A percentile compares a stretch with the other conserved stretches of the same genome.
phyloP scores from a whole-genome alignment of 805 yeast species.

The Teunomyces gatunensis region DNA sequence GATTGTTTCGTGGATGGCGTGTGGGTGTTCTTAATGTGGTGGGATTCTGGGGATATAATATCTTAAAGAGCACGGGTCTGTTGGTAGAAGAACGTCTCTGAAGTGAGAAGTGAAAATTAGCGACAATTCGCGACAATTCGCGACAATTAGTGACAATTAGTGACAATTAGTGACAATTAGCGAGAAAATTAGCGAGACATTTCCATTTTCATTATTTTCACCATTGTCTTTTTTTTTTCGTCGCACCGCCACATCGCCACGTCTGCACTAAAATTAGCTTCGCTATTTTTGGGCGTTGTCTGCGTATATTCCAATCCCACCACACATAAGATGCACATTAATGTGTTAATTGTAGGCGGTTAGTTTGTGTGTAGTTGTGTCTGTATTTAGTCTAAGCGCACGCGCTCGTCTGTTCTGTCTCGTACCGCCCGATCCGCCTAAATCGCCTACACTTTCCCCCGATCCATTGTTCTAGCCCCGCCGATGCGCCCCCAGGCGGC shows the following conservation, averaged over 20 bases:
- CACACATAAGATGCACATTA: too few relatives aligned
- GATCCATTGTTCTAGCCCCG: neutral
- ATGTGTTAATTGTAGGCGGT: too few relatives aligned
- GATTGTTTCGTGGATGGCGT: conserved; percentile 85
- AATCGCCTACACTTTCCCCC: neutral
- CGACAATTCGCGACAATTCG: too few relatives aligned
- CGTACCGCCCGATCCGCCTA: neutral
- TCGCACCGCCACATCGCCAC: too few relatives aligned
- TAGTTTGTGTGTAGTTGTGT: too few relatives aligned
- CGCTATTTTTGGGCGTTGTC: too few relatives aligned
- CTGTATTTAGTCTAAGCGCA: too few relatives aligned
- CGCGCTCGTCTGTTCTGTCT: too few relatives aligned
- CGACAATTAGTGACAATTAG: neutral
- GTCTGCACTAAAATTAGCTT: too few relatives aligned
- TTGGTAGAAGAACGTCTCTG: conserved; percentile 25
- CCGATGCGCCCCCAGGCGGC: neutral
- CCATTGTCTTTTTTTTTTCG: too few relatives aligned
- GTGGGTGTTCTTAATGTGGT: conserved; percentile 75
- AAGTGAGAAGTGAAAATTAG: neutral
- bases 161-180: neutral
- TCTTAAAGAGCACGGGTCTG: conserved; percentile 49
- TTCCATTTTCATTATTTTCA: too few relatives aligned
- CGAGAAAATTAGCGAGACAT: neutral
- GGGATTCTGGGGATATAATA: conserved; percentile 78
- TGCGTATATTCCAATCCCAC: too few relatives aligned